Percentiles rank a stretch among this genome's conserved stretches.
Evolutionary conservation across 1,139 yeast genomes (phyloP).

Genomic region (Sugiyamaella castrensis): DNA sequence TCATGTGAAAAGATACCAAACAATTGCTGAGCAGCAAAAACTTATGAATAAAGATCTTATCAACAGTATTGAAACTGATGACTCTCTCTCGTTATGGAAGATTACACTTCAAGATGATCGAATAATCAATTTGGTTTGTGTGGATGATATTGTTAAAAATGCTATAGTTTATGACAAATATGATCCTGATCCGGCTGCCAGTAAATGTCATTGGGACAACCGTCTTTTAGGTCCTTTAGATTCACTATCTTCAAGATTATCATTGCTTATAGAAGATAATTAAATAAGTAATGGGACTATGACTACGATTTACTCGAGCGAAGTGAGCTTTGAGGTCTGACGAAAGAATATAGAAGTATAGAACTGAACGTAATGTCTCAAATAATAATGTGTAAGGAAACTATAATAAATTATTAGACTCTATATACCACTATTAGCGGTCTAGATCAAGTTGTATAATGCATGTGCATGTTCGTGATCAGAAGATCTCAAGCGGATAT

Average conservation of each 20-base stretch:
- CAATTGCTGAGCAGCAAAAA: constrained; percentile 13
- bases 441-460: too few relatives aligned
- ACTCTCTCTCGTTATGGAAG: constrained; percentile 21
- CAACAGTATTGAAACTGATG: constrained; percentile 20
- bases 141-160: constrained; percentile 1
- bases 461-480: too few relatives aligned
- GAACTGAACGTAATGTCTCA: too few relatives aligned
- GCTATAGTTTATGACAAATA: constrained; percentile 7
- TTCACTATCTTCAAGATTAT: not conserved
- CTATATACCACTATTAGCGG: not conserved
- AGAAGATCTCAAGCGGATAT: too few relatives aligned
- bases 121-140: constrained; percentile 1
- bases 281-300: too few relatives aligned
- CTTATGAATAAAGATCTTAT: constrained; percentile 5
- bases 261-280: not conserved
- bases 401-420: not conserved
- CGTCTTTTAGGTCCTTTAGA: constrained; percentile 10
- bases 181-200: not conserved
- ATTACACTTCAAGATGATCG: constrained; percentile 17
- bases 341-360: too few relatives aligned
- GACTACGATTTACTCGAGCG: too few relatives aligned
- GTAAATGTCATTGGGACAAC: constrained; percentile 3
- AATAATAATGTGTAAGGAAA: too few relatives aligned
- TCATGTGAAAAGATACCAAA: constrained; percentile 12
- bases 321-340: too few relatives aligned